Percentiles rank a stretch among this genome's conserved stretches.
These are phyloP conservation scores for Eremomyces bilateralis DNA, from an alignment of 495 filamentous ascomycete species.

Conservation along the genomic window DNA sequence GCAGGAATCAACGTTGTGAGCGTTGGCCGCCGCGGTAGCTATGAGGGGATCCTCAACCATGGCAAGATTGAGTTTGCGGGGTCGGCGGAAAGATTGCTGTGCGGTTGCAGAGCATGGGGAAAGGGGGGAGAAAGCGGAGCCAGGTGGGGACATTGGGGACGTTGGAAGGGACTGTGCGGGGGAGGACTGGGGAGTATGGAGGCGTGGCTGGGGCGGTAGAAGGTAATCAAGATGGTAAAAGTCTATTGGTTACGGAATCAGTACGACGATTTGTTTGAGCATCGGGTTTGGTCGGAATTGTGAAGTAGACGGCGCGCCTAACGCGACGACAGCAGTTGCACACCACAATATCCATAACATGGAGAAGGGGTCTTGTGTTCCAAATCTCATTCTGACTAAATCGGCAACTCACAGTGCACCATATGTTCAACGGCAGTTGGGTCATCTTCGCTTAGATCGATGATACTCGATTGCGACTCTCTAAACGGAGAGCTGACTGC, in stretches of 20 bases:
- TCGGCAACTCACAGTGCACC: slow-evolving; percentile 21
- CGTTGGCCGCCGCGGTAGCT: slow-evolving; percentile 11
- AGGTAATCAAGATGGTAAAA: slow-evolving; percentile 25
- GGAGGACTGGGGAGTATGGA: slow-evolving; percentile 5
- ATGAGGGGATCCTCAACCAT: slow-evolving; percentile 19
- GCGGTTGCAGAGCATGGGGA: too few species aligned
- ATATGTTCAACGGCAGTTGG: slow-evolving; percentile 22
- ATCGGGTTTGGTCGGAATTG: too few species aligned
- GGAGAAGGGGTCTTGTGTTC: too few species aligned
- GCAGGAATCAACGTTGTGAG: not conserved
- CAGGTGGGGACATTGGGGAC: not conserved
- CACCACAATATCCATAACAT: too few species aligned
- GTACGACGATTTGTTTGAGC: not conserved
- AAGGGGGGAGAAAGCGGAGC: too few species aligned
- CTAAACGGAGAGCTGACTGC: slow-evolving; percentile 16
- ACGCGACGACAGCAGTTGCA: too few species aligned
- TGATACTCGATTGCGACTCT: slow-evolving; percentile 16
- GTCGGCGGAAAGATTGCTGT: not conserved
- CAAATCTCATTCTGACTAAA: too few species aligned
- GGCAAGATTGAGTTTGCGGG: slow-evolving; percentile 15
- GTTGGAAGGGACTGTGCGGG: not conserved
- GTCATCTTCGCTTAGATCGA: slow-evolving; percentile 22
- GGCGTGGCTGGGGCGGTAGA: slow-evolving; percentile 8
- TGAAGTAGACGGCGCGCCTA: too few species aligned
- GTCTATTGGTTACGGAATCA: slow-evolving; percentile 10